Conservation (phyloP, 2,329 filamentous ascomycete species). For the Triangularia verruculosa region DNA sequence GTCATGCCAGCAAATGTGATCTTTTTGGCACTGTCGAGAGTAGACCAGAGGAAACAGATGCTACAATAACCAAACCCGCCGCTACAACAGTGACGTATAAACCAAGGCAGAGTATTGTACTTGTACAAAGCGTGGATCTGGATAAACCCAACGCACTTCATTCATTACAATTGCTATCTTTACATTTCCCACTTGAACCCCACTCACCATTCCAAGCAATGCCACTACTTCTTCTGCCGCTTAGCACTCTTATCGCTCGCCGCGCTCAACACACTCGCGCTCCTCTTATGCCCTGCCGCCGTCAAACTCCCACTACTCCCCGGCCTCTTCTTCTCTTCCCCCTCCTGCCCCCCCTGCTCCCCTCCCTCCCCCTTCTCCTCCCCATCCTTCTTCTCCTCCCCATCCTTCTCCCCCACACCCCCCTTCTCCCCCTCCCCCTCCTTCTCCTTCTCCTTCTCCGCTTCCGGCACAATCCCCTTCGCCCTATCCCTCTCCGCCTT, state of each 20-base stretch:
- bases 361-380: constrained; percentile 8
- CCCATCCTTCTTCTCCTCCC: background rate
- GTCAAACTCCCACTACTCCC: constrained; percentile 50
- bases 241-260: constrained; percentile 54
- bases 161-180: too few species aligned
- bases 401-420: background rate
- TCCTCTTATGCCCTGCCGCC: constrained; percentile 57
- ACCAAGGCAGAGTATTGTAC: too few species aligned
- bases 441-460: background rate
- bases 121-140: too few species aligned
- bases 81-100: too few species aligned
- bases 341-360: constrained; percentile 5
- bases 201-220: too few species aligned
- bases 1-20: too few species aligned
- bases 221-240: constrained; percentile 40
- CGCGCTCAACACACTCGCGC: background rate
- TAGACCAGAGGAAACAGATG: too few species aligned
- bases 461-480: constrained; percentile 14
- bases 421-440: background rate
- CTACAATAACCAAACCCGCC: too few species aligned
- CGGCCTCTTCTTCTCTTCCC: constrained; percentile 13
- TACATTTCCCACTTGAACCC: too few species aligned
- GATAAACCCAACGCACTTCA: too few species aligned
- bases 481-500: constrained; percentile 51
- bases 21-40: too few species aligned